Conservation (phyloP, 768 basidiomycete species). For the Pleurotus tuber-regium region DNA sequence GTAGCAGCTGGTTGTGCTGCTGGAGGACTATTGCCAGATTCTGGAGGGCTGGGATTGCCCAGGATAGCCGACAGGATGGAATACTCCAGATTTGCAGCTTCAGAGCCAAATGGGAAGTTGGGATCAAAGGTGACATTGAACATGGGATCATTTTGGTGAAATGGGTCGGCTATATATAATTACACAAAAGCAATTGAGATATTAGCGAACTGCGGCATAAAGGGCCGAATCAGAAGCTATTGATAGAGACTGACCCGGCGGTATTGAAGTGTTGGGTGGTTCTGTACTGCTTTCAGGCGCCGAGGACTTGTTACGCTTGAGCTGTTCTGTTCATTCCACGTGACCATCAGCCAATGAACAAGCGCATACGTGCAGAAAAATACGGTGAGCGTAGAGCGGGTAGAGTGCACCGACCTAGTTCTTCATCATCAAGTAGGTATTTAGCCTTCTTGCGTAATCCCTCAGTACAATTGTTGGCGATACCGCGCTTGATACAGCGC, state of each 20-base stretch:
- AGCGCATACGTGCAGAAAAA: constrained; percentile 23
- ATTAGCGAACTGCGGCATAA: constrained; percentile 19
- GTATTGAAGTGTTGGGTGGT: constrained; percentile 23
- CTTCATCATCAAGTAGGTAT: constrained; percentile 91
- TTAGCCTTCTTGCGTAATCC: constrained; percentile 98
- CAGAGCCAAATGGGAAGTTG: constrained; percentile 72
- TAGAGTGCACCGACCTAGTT: constrained; percentile 59
- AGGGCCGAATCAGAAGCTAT: background rate
- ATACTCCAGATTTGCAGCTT: constrained; percentile 93
- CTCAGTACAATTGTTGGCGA: constrained; percentile 85
- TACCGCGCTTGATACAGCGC: constrained; percentile 92
- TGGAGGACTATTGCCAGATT: constrained; percentile 40
- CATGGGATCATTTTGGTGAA: constrained; percentile 55
- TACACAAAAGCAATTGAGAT: constrained; percentile 13
- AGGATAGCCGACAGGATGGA: constrained; percentile 92
- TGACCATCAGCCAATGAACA: constrained; percentile 25
- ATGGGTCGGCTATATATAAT: constrained; percentile 49
- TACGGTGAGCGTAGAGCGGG: constrained; percentile 8
- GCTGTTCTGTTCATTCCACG: constrained; percentile 42
- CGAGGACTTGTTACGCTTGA: constrained; percentile 46
- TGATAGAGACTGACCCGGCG: constrained; percentile 30
- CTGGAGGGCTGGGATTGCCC: constrained; percentile 66
- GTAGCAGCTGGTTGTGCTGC: constrained; percentile 35
- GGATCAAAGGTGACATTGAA: constrained; percentile 63
- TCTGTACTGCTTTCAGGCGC: constrained; percentile 38